Conservation (phyloP, 495 filamentous ascomycete species). For the Cercophora newfieldiana region DNA sequence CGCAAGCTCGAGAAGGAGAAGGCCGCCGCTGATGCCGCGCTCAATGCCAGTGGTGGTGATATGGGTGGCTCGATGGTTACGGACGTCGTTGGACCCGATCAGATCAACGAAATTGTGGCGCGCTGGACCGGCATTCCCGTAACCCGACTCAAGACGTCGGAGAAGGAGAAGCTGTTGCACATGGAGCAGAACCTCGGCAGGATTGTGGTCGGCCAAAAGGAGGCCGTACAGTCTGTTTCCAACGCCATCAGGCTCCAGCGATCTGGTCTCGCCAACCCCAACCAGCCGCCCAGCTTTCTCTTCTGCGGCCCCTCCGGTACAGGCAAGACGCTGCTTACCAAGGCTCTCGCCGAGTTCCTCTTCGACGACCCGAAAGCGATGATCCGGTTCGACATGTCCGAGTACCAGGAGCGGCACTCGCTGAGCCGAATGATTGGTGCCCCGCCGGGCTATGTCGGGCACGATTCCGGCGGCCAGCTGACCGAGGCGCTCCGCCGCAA, state of each 20-base stretch:
- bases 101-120: slow-evolving; percentile 98
- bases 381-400: slow-evolving; percentile 99
- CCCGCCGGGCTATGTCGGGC: slow-evolving; percentile 93
- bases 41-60: slow-evolving; percentile 60
- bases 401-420: slow-evolving; percentile 97
- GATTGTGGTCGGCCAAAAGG: slow-evolving; percentile 88
- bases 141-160: slow-evolving; percentile 86
- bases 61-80: slow-evolving; percentile 71
- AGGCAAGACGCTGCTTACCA: slow-evolving; percentile 94
- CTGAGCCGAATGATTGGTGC: slow-evolving; percentile 97
- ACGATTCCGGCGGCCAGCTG: slow-evolving; percentile 93
- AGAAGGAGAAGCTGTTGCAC: slow-evolving; percentile 93
- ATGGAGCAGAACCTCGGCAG: slow-evolving; percentile 87
- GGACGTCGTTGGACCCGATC: slow-evolving; percentile 92
- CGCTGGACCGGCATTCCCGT: slow-evolving; percentile 97
- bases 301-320: slow-evolving; percentile 98
- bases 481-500: slow-evolving; percentile 90
- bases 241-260: slow-evolving; percentile 95
- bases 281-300: slow-evolving; percentile 94
- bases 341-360: slow-evolving; percentile 94
- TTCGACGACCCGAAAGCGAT: slow-evolving; percentile 97
- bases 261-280: slow-evolving; percentile 90
- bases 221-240: slow-evolving; percentile 90
- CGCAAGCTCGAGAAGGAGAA: slow-evolving; percentile 79
- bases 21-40: slow-evolving; percentile 69